Conservation (phyloP, 2,329 filamentous ascomycete species). For the Calonectria henricotiae region DNA sequence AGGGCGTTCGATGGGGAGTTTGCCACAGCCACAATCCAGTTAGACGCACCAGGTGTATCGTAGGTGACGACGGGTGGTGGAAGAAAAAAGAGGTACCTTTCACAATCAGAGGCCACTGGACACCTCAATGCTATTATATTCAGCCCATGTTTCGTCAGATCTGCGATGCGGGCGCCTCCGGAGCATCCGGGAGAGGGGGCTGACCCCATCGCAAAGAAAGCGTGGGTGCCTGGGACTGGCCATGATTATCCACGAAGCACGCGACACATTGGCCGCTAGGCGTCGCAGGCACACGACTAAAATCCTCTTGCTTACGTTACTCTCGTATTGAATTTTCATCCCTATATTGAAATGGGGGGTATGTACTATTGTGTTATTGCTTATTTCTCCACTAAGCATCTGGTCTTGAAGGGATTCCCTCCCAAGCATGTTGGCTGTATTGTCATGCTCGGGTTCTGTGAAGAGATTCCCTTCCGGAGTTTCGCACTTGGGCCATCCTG, state of each 20-base stretch:
- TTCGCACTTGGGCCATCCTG: constrained; percentile 30
- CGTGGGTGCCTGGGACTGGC: constrained; percentile 46
- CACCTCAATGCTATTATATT: constrained; percentile 41
- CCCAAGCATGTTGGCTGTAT: constrained; percentile 24
- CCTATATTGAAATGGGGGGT: background rate
- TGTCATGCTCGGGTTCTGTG: background rate
- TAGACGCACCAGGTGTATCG: background rate
- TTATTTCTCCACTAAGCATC: background rate
- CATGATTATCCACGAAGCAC: constrained; percentile 37
- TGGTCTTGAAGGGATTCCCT: background rate
- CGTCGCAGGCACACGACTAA: constrained; percentile 19
- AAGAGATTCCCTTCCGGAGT: constrained; percentile 31
- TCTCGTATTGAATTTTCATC: constrained; percentile 8
- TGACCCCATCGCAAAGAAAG: constrained; percentile 44
- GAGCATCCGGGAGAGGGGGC: constrained; percentile 46
- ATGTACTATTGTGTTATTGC: background rate
- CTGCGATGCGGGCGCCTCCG: constrained; percentile 42
- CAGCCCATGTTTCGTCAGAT: constrained; percentile 38
- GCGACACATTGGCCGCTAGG: constrained; percentile 43
- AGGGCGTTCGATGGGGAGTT: background rate
- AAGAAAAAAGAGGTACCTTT: constrained; percentile 1
- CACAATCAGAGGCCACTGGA: background rate
- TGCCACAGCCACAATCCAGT: constrained; percentile 3
- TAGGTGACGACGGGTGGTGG: background rate
- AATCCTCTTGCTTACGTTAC: background rate